phyloP scores from a whole-genome alignment of 805 yeast genomes.

The Alloascoidea hylecoeti region DNA sequence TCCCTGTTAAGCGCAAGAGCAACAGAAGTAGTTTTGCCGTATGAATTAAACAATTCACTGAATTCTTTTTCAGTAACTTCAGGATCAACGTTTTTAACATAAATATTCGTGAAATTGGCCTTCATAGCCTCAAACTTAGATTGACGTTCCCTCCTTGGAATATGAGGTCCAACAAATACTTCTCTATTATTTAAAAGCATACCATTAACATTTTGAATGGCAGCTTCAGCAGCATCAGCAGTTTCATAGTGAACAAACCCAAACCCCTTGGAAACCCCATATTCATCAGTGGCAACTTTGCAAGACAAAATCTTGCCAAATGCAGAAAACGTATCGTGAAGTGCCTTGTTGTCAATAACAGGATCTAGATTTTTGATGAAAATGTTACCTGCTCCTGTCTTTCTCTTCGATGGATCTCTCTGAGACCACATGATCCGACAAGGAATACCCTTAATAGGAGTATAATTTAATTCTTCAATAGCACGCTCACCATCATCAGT shows the following conservation, averaged over 20 bases:
- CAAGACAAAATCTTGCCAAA: slow-evolving; percentile 54
- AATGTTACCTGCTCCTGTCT: slow-evolving; percentile 62
- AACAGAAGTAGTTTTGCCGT: slow-evolving; percentile 75
- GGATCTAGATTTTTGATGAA: slow-evolving; percentile 41
- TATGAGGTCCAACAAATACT: slow-evolving; percentile 91
- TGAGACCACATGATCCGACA: slow-evolving; percentile 93
- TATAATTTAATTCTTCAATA: slow-evolving; percentile 69
- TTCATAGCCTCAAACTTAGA: slow-evolving; percentile 81
- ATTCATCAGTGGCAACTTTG: slow-evolving; percentile 91
- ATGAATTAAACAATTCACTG: slow-evolving; percentile 52
- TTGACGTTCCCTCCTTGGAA: slow-evolving; percentile 87
- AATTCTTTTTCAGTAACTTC: slow-evolving; percentile 63
- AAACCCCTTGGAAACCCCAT: slow-evolving; percentile 86
- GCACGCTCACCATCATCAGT: slow-evolving; percentile 73
- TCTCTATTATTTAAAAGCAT: slow-evolving; percentile 80
- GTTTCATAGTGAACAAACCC: slow-evolving; percentile 74
- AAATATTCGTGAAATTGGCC: slow-evolving; percentile 91
- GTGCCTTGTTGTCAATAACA: slow-evolving; percentile 34
- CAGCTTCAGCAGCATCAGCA: slow-evolving; percentile 44
- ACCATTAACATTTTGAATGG: slow-evolving; percentile 42
- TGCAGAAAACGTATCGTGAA: slow-evolving; percentile 35
- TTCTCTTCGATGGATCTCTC: slow-evolving; percentile 78
- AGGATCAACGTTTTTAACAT: slow-evolving; percentile 75
- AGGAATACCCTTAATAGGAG: slow-evolving; percentile 70
- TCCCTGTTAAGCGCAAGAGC: slow-evolving; percentile 67